Percentiles rank a stretch among this genome's conserved stretches.
These are phyloP conservation scores for Capsella bursapastoris DNA, from an alignment of 345 rosid genomes.

Conservation along the genomic window DNA sequence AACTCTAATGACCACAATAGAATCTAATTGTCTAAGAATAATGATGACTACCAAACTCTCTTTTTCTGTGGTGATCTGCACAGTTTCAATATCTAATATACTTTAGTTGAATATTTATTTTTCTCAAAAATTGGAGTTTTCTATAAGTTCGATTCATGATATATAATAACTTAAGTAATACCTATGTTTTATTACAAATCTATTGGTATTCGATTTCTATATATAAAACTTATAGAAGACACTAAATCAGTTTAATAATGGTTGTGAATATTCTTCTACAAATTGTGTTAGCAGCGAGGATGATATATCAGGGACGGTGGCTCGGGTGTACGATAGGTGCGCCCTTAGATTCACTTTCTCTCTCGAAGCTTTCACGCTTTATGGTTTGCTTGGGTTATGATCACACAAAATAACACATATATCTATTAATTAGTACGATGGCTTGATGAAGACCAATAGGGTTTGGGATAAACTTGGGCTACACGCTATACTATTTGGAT, in stretches of 20 bases:
- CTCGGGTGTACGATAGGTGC: no score
- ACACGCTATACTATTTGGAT: no score
- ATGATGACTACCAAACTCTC: constrained; percentile 36
- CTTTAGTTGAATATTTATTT: neutral
- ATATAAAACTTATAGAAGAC: no score
- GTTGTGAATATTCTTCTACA: constrained; percentile 9
- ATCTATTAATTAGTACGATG: no score
- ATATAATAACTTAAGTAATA: neutral
- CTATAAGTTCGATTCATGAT: constrained; percentile 3
- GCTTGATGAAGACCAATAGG: no score
- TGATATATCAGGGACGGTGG: no score
- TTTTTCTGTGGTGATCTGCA: constrained; percentile 20
- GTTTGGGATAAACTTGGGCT: no score
- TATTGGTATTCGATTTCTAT: neutral
- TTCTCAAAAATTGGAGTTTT: neutral
- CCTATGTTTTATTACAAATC: neutral
- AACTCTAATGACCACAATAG: constrained; percentile 22
- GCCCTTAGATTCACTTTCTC: no score
- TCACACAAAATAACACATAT: no score
- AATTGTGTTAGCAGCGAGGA: neutral
- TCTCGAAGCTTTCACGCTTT: no score
- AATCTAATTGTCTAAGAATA: constrained; percentile 13
- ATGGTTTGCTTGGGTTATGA: no score
- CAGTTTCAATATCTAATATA: constrained; percentile 5
- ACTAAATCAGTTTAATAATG: neutral